Base-by-base conservation (phyloP, 2,329 filamentous ascomycete genomes). In the Alternaria rosae region DNA sequence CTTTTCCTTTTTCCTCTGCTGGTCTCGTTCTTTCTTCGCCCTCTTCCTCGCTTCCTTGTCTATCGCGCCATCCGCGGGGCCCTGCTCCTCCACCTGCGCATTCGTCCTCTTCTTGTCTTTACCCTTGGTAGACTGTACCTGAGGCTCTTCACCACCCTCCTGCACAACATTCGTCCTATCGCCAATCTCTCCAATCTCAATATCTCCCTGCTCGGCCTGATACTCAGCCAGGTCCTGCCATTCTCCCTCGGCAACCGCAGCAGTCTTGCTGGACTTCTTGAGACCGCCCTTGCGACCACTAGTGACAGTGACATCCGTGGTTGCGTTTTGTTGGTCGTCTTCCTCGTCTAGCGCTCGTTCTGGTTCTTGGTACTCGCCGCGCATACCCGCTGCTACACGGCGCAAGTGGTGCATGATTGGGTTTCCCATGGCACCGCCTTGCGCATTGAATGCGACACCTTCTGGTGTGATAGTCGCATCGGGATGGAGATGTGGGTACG, bases 21-120 rank as follows among this genome's bases (percentile, higher is more conserved):
- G 78, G 59, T 80, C 79, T 70, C 83, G 81, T 71, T 84, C 82
- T 74, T 86, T 87, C 82, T 88, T 88, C 61, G 80, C 82, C 66
- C 80, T 80, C 76, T 85, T 87, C 64, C 85, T 80, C 57, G 84
- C 83, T 65, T 85, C 85, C 73, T 85, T 85, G 64, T 86, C 83
- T 51, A 81, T 65, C 50, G 76, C 72, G 17, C 55, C 61, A 13
- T 55, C 52, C 15, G 26, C 51, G 12, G 23, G 26, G 6, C 4
- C 58, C 26, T 45, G 63, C 20, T 21, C 64, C 5, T 38, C 38
- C 57, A 66, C 55, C 23, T 70, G 67, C 48, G 68, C 67, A 57
- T 69, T 70, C 35, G 73, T 76, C 62, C 76, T 75, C 68, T 80
- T 70, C n/a, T 66, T 70, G 9, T 70, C 74, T 38, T 73, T 72